These are phyloP conservation scores for Aureobasidium sp. DNA, from an alignment of 2,329 filamentous ascomycete species.

Conservation along the genomic window DNA sequence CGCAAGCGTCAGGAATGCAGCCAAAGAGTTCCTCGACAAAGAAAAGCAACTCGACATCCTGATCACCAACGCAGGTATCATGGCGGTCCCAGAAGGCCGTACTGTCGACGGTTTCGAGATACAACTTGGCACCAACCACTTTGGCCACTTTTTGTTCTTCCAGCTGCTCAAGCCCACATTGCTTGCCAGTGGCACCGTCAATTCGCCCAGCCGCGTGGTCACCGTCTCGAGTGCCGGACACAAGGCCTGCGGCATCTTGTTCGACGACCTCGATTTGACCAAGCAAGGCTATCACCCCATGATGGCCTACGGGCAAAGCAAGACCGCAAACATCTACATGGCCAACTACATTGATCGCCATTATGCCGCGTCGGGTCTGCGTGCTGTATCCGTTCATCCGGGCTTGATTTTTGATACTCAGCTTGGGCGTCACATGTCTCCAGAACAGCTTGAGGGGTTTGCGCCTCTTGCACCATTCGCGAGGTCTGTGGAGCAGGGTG, in stretches of 20 bases:
- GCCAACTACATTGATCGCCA: slow-evolving; percentile 46
- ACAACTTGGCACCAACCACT: slow-evolving; percentile 49
- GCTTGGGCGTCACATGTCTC: slow-evolving; percentile 15
- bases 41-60: slow-evolving; percentile 34
- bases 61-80: slow-evolving; percentile 42
- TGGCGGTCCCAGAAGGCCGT: slow-evolving; percentile 30
- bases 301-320: slow-evolving; percentile 42
- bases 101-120: slow-evolving; percentile 44
- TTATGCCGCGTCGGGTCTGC: slow-evolving; percentile 40
- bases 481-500: slow-evolving; percentile 37
- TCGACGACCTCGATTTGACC: slow-evolving; percentile 30
- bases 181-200: slow-evolving; percentile 32
- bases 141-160: slow-evolving; percentile 50
- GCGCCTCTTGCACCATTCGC: background rate
- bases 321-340: slow-evolving; percentile 47
- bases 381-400: slow-evolving; percentile 42
- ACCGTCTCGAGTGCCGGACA: slow-evolving; percentile 38
- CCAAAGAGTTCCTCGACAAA: slow-evolving; percentile 26
- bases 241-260: slow-evolving; percentile 14
- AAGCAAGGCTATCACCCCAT: slow-evolving; percentile 22
- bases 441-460: background rate
- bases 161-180: slow-evolving; percentile 43
- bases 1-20: slow-evolving; percentile 28
- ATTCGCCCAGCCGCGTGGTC: slow-evolving; percentile 43
- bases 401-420: slow-evolving; percentile 34